A percentile compares a stretch with the other conserved stretches of the same genome.
Conservation (phyloP, 345 rosid species). For the Linum trigynum region DNA sequence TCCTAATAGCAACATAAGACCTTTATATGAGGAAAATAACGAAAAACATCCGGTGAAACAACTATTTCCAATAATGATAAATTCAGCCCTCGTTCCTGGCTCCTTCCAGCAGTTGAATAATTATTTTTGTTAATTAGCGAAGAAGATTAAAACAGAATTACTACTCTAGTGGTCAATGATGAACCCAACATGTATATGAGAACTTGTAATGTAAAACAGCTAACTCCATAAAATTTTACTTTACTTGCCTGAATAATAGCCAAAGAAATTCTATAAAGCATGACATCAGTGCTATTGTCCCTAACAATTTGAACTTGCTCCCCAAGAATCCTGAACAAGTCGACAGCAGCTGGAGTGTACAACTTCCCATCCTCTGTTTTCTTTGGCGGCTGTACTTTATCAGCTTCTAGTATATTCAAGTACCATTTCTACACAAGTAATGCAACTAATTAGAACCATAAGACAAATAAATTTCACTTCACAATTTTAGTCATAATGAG, state of each 20-base stretch:
- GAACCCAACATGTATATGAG: neutral
- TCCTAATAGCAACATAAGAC: constrained; percentile 3
- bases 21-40: neutral
- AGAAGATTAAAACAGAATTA: neutral
- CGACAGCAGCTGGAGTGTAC: constrained; percentile 99
- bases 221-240: neutral
- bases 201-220: neutral
- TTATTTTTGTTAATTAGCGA: neutral
- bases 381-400: constrained; percentile 94
- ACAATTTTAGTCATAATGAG: neutral
- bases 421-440: constrained; percentile 79
- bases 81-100: neutral
- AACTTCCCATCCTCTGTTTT: constrained; percentile 98
- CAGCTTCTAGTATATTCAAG: constrained; percentile 87
- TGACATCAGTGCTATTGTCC: constrained; percentile 92
- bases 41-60: neutral
- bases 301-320: constrained; percentile 99
- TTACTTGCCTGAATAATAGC: constrained; percentile 84
- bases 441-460: constrained; percentile 4
- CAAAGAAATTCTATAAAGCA: constrained; percentile 92
- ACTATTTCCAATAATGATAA: neutral
- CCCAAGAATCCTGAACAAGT: constrained; percentile 93
- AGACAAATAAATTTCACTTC: neutral
- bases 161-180: neutral
- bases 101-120: neutral